Percentiles rank a stretch among this genome's conserved stretches.
These are phyloP conservation scores for Phytophthora capsici DNA, from an alignment of 352 stramenopile species.

Conservation along the genomic window DNA sequence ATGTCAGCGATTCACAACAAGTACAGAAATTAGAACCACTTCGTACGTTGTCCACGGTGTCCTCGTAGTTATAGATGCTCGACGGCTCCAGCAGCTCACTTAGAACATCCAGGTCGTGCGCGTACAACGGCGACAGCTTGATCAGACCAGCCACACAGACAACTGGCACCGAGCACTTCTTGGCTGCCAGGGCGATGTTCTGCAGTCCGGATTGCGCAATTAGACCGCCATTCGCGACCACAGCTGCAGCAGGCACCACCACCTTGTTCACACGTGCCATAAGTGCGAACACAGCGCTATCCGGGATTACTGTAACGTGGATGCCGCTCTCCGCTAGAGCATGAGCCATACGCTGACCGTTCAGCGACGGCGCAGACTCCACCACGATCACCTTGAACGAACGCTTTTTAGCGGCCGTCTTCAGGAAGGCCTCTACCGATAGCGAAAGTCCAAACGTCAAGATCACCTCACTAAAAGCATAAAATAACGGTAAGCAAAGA, in stretches of 20 bases:
- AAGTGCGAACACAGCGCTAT: conserved; percentile 97
- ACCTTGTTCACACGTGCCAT: conserved; percentile 99
- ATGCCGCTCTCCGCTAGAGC: conserved; percentile 91
- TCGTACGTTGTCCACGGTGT: conserved; percentile 88
- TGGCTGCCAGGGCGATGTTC: conserved; percentile 95
- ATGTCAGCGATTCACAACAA: conserved; percentile 19
- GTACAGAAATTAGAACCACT: not conserved
- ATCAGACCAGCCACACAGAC: conserved; percentile 98
- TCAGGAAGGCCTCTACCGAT: conserved; percentile 92
- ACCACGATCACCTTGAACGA: conserved; percentile 96
- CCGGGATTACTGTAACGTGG: conserved; percentile 96
- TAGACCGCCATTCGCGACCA: conserved; percentile 97
- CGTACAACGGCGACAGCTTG: conserved; percentile 98
- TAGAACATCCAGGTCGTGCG: conserved; percentile 97
- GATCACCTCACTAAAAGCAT: conserved; percentile 90
- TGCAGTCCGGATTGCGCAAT: conserved; percentile 95
- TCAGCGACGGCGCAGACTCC: conserved; percentile 93
- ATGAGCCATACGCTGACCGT: conserved; percentile 92
- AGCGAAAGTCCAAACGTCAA: conserved; percentile 94
- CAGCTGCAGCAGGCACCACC: conserved; percentile 94
- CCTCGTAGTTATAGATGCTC: conserved; percentile 91
- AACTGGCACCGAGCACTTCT: conserved; percentile 96
- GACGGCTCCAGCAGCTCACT: conserved; percentile 91
- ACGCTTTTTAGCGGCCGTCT: conserved; percentile 91
- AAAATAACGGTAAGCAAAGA: conserved; percentile 2